Evolutionary conservation across 352 stramenopile genomes (phyloP).

Genomic region (Phytopythium montanum): DNA sequence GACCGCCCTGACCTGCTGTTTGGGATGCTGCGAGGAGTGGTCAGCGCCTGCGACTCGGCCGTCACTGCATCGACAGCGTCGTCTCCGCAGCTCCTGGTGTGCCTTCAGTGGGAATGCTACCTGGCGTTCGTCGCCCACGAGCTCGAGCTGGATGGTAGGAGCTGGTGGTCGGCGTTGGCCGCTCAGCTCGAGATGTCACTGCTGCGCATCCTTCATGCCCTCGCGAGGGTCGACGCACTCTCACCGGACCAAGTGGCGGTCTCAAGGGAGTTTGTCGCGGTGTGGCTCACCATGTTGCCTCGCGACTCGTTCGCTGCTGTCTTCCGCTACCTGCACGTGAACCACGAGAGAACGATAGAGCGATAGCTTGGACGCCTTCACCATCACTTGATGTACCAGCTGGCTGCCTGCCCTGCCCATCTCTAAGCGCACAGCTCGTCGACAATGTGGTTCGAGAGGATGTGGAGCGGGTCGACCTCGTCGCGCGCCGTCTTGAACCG

Average conservation of each 20-base stretch:
- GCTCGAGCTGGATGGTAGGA: constrained; percentile 11
- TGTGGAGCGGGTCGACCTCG: constrained; percentile 91
- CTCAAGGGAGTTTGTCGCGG: constrained; percentile 25
- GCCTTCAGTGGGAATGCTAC: constrained; percentile 35
- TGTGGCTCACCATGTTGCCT: constrained; percentile 19
- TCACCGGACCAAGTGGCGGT: constrained; percentile 11
- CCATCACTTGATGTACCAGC: neutral
- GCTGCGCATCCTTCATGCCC: constrained; percentile 26
- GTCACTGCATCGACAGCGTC: constrained; percentile 19
- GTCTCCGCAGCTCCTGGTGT: constrained; percentile 19
- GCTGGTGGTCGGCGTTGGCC: constrained; percentile 7
- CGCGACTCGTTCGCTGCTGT: constrained; percentile 16
- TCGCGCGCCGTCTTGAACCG: constrained; percentile 89
- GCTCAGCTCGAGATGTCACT: constrained; percentile 29
- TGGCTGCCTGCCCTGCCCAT: neutral
- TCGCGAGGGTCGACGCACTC: constrained; percentile 13
- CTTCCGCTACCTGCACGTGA: constrained; percentile 13
- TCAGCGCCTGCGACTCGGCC: constrained; percentile 20
- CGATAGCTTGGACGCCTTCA: neutral
- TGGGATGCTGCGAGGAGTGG: constrained; percentile 20
- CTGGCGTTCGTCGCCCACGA: constrained; percentile 11
- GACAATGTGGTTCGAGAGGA: constrained; percentile 90
- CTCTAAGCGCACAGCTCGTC: constrained; percentile 62
- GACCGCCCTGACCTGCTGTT: constrained; percentile 11
- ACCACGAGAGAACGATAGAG: neutral